Evolutionary conservation across 805 yeast species (phyloP), one percentile per base, ranked within the genome.

Genomic region (Yamadazyma olivae): DNA sequence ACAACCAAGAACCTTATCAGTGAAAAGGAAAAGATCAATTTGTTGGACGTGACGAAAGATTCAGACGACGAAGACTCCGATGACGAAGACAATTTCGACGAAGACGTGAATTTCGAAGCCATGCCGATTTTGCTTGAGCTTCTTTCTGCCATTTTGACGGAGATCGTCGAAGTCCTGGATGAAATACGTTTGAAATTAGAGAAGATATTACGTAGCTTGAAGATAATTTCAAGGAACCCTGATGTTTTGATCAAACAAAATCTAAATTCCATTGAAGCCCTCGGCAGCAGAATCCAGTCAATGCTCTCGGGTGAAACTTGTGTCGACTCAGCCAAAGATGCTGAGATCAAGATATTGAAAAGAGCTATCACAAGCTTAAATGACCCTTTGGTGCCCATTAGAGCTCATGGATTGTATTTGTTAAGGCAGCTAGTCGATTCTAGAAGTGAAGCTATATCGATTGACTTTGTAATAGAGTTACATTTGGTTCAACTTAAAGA

Each of bases 391-490:
- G 81, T 85, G 3, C 96, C 98, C 0, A 75, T 91, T 2, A 68
- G 89, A 36, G 98, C 95, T 0, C 89, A 85, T 56, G 98, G 98
- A 0, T 60, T 93, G 6, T 75, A 74, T 43, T 57, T 80, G 17
- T 56, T 91, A 20, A 66, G 87, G 19, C 69, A 72, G 38, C 63
- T 88, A 28, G 67, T 77, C 5, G 68, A 62, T 27, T 59, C 56
- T 20, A 66, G 66, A 23, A 75, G 85, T n/a, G 54, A 64, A 1
- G 77, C 75, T 0, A 53, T 86, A 10, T 51, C 72, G 0, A 32
- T 74, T 7, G 75, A 72, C 3, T 72, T 75, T 35, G 91, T 75
- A 0, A 57, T 86, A 19, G 68, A 75, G 13, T 57, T 87, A 10
- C 86, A 84, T 52, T 50, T 84, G 13, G 60, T 69, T 2, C 86